phyloP scores from a whole-genome alignment of 176 grass and related monocot species.

The Musa itinerans region DNA sequence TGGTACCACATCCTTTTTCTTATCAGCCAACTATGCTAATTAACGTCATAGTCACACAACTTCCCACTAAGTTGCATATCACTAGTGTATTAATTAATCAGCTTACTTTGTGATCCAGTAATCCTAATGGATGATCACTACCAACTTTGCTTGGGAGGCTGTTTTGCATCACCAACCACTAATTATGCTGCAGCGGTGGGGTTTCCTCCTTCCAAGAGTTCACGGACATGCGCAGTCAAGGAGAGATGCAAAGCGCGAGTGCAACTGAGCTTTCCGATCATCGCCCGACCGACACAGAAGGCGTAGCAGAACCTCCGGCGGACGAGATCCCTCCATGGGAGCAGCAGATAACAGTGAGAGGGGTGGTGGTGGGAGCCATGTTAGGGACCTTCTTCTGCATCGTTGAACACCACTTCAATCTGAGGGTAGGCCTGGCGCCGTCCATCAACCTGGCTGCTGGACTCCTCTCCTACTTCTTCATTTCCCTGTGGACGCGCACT shows the following conservation, averaged over 20 bases:
- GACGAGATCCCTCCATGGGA: not conserved
- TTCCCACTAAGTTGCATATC: too few species aligned
- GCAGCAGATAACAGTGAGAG: not conserved
- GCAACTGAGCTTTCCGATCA: not conserved
- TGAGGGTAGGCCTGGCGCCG: not conserved
- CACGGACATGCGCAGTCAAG: too few species aligned
- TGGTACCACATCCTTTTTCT: too few species aligned
- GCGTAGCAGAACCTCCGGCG: not conserved
- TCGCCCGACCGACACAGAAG: not conserved
- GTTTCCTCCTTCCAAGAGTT: too few species aligned
- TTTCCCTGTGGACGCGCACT: not conserved
- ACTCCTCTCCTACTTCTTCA: not conserved
- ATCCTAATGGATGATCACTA: too few species aligned
- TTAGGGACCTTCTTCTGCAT: not conserved
- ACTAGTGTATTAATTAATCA: too few species aligned
- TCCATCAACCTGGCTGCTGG: not conserved
- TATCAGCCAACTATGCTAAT: too few species aligned
- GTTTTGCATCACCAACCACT: too few species aligned
- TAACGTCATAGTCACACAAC: too few species aligned
- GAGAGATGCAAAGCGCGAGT: not conserved
- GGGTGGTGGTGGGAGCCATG: not conserved
- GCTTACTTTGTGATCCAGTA: too few species aligned
- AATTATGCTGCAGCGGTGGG: too few species aligned
- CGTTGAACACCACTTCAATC: not conserved
- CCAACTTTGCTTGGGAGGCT: too few species aligned